Conservation (phyloP, 176 grass and related monocot genomes). For the Hyparrhenia diplandra region DNA sequence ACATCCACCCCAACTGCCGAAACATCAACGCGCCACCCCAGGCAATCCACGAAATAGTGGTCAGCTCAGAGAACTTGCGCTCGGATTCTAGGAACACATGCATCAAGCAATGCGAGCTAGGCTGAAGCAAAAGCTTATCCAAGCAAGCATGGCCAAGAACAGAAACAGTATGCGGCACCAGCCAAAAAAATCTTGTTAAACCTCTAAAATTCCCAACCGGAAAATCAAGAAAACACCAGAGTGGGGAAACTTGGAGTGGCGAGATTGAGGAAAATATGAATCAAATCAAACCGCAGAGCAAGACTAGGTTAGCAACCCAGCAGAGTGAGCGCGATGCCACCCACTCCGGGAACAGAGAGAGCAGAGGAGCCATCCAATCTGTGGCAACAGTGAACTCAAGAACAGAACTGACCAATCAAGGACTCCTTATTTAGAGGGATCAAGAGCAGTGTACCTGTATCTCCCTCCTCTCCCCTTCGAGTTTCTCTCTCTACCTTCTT, state of each 20-base stretch:
- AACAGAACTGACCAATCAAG: slow-evolving; percentile 17
- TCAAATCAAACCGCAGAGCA: not conserved
- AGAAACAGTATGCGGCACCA: not conserved
- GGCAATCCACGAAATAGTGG: not conserved
- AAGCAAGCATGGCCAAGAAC: not conserved
- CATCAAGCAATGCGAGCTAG: not conserved
- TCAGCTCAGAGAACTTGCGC: not conserved
- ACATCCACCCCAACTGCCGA: slow-evolving; percentile 1
- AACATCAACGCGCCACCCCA: not conserved
- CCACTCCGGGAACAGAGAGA: slow-evolving; percentile 7
- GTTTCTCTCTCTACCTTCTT: slow-evolving; percentile 5
- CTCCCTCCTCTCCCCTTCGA: not conserved
- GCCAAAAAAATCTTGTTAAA: slow-evolving; percentile 17
- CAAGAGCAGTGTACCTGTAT: slow-evolving; percentile 9
- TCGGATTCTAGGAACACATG: slow-evolving; percentile 10
- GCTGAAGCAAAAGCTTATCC: not conserved
- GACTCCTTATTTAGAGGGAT: slow-evolving; percentile 17
- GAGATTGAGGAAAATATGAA: not conserved
- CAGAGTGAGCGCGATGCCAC: not conserved
- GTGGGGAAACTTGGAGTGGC: not conserved
- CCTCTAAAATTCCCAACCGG: not conserved
- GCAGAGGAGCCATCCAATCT: not conserved
- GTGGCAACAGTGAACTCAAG: slow-evolving; percentile 9
- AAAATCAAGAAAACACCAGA: not conserved
- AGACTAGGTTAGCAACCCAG: slow-evolving; percentile 10